Evolutionary conservation across 768 basidiomycete species (phyloP), one percentile per base, ranked within the genome.

Genomic region (Mycena belliarum): DNA sequence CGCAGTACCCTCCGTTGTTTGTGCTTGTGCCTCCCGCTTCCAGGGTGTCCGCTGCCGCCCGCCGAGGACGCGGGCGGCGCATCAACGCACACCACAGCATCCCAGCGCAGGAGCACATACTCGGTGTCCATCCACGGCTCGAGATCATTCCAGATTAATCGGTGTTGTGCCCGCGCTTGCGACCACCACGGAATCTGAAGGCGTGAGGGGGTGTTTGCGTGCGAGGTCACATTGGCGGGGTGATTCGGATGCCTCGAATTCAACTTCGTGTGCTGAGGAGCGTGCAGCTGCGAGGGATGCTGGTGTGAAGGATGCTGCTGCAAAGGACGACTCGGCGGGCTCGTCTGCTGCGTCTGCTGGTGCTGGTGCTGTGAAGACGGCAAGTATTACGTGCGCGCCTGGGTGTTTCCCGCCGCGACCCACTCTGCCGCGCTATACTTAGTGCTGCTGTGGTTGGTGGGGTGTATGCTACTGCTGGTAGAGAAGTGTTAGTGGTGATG

Each of bases 91-190:
- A 91, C 83, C 69, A 70, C 80, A 68, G 85, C 78, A 57, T 92
- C 89, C 93, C 94, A 95, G 55, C 87, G 85, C 90, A 94, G 91
- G 68, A 93, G 76, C n/a, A 20, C 23, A 24, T 43, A 43, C 42
- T 23, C 42, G 42, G 42, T 24, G 35, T 42, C 38, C 48, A 49
- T 23, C 28, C 33, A 23, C 38, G 38, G 86, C 72, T 96, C 94
- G 52, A 96, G 83, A 67, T 92, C 89, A 63, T 86, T 85, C 85
- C 95, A 91, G 81, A 64, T 93, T n/a, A n/a, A n/a, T n/a, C 83
- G 38, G 91, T 16, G 35, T 40, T 16, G 7, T 4, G 35, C 35
- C 14, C 14, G 35, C 35, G 55, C 67, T 55, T 32, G 29, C 29
- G 14, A 6, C 14, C 29, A 14, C 14, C 29, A 6, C 29, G 29